Evolutionary conservation across 768 basidiomycete species (phyloP).

Genomic region (Melanogaster broomeanus): DNA sequence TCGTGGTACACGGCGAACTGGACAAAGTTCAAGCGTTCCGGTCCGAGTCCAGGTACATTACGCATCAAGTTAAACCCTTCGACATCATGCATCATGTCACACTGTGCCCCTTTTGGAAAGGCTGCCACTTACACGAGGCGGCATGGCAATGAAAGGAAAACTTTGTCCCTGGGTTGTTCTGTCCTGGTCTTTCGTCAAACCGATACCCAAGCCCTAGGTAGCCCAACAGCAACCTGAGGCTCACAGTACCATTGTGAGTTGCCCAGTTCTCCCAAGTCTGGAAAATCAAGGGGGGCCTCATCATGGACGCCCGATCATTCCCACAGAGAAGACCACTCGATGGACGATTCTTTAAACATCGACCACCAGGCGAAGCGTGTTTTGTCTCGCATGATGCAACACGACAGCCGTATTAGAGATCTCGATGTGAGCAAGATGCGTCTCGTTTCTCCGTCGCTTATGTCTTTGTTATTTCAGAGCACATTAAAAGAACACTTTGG

Average conservation of each 20-base stretch:
- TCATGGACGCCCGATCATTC: neutral
- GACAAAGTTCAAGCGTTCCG: too few relatives aligned
- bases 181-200: constrained; percentile 1
- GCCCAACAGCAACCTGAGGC: neutral
- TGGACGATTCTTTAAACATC: constrained; percentile 21
- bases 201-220: constrained; percentile 4
- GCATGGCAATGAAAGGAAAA: neutral
- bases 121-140: neutral
- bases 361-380: constrained; percentile 48
- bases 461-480: constrained; percentile 38
- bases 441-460: neutral
- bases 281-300: constrained; percentile 19
- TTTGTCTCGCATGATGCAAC: constrained; percentile 47
- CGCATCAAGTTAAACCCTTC: too few relatives aligned
- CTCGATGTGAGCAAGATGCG: constrained; percentile 45
- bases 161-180: neutral
- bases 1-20: too few relatives aligned
- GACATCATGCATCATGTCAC: too few relatives aligned
- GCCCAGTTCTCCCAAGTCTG: neutral
- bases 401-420: constrained; percentile 61
- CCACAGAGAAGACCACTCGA: constrained; percentile 8
- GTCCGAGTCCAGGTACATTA: too few relatives aligned
- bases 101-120: neutral
- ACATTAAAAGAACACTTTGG: constrained; percentile 69
- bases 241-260: constrained; percentile 14